phyloP scores from a whole-genome alignment of 352 stramenopile species.

The Phytopythium delawarense region DNA sequence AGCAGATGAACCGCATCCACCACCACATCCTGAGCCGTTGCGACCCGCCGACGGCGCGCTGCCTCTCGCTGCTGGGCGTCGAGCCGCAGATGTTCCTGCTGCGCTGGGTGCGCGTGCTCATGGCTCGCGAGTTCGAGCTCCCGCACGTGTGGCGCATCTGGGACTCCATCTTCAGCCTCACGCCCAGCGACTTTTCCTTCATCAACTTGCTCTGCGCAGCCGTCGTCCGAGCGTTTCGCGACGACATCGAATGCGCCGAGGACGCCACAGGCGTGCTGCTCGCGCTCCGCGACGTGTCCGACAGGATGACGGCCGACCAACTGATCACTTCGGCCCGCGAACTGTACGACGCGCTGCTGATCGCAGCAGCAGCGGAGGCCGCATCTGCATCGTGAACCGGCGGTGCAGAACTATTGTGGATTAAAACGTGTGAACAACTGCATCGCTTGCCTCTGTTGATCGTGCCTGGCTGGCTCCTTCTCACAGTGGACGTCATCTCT shows the following conservation, averaged over 20 bases:
- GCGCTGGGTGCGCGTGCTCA: slow-evolving; percentile 71
- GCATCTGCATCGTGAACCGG: slow-evolving; percentile 9
- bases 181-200: slow-evolving; percentile 65
- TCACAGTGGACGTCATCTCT: slow-evolving; percentile 5
- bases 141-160: slow-evolving; percentile 76
- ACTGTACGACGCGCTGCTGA: slow-evolving; percentile 60
- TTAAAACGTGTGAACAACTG: no score
- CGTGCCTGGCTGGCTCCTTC: slow-evolving; percentile 17
- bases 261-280: slow-evolving; percentile 57
- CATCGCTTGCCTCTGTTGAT: neutral
- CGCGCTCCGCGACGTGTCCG: slow-evolving; percentile 48
- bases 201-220: slow-evolving; percentile 79
- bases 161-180: slow-evolving; percentile 76
- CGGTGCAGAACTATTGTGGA: no score
- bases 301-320: slow-evolving; percentile 38
- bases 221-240: slow-evolving; percentile 55
- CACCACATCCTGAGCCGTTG: slow-evolving; percentile 55
- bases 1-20: slow-evolving; percentile 76
- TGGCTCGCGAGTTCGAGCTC: slow-evolving; percentile 72
- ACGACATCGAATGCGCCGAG: slow-evolving; percentile 57
- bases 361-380: slow-evolving; percentile 56
- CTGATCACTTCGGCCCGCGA: slow-evolving; percentile 58
- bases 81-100: slow-evolving; percentile 75
- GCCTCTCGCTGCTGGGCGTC: slow-evolving; percentile 40
- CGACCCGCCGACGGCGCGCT: slow-evolving; percentile 52